These are phyloP conservation scores for Limtongia smithiae DNA, from an alignment of 805 yeast genomes.

Conservation along the genomic window DNA sequence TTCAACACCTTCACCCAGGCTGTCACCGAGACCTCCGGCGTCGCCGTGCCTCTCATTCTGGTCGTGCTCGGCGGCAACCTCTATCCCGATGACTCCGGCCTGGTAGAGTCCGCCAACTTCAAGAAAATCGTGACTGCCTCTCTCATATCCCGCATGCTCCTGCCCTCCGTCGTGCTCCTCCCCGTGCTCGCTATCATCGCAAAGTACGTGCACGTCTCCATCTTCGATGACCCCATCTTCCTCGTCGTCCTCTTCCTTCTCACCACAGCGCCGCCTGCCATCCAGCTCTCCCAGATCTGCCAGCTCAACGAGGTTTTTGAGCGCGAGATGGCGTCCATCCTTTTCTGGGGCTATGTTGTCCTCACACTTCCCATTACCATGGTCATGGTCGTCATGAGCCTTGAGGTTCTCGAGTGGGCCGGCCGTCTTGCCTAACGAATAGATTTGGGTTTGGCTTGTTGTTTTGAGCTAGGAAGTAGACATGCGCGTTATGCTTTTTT, in stretches of 20 bases:
- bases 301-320: slow-evolving; percentile 59
- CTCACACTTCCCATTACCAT: slow-evolving; percentile 59
- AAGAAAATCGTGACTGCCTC: slow-evolving; percentile 50
- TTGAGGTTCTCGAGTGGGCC: slow-evolving; percentile 56
- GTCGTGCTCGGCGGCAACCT: slow-evolving; percentile 60
- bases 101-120: slow-evolving; percentile 31
- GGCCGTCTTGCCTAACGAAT: slow-evolving; percentile 19
- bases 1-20: slow-evolving; percentile 52
- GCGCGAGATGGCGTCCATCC: slow-evolving; percentile 60
- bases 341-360: slow-evolving; percentile 65
- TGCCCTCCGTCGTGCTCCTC: slow-evolving; percentile 53
- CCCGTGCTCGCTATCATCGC: slow-evolving; percentile 54
- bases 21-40: slow-evolving; percentile 51
- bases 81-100: slow-evolving; percentile 51
- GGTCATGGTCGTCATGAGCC: slow-evolving; percentile 50
- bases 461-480: not conserved
- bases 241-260: slow-evolving; percentile 55
- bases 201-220: slow-evolving; percentile 48
- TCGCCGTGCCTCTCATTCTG: slow-evolving; percentile 59
- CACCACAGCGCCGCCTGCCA: slow-evolving; percentile 65
- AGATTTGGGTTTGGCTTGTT: not conserved
- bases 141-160: slow-evolving; percentile 54
- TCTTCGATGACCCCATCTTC: slow-evolving; percentile 56
- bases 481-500: not conserved
- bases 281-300: slow-evolving; percentile 62